Evolutionary conservation across 2,329 filamentous ascomycete genomes (phyloP).

Genomic region (Fusarium chlamydosporum): DNA sequence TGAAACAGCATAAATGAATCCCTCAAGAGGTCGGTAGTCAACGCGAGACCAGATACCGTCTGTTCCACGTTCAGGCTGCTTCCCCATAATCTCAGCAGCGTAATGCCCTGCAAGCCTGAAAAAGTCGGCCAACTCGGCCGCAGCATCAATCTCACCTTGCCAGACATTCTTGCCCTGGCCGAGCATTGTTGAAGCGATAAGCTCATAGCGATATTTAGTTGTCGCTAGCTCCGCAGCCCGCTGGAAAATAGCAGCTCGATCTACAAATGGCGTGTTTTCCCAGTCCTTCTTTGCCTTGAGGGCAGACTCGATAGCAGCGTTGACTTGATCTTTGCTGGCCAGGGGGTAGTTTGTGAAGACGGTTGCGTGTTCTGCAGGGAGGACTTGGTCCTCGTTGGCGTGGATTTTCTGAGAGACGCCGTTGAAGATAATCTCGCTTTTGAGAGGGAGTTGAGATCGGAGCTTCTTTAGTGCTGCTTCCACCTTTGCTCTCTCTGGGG

Average conservation of each 20-base stretch:
- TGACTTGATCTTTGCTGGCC: slow-evolving; percentile 53
- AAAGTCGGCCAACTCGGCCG: slow-evolving; percentile 93
- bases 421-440: slow-evolving; percentile 53
- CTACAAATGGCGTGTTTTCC: slow-evolving; percentile 88
- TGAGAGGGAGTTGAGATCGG: slow-evolving; percentile 51
- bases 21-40: slow-evolving; percentile 92
- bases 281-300: slow-evolving; percentile 84
- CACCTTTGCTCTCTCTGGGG: slow-evolving; percentile 51
- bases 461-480: slow-evolving; percentile 52
- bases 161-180: slow-evolving; percentile 98
- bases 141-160: slow-evolving; percentile 97
- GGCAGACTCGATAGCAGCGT: slow-evolving; percentile 81
- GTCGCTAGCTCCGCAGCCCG: slow-evolving; percentile 93
- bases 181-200: slow-evolving; percentile 95
- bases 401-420: slow-evolving; percentile 49
- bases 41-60: slow-evolving; percentile 70
- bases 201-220: slow-evolving; percentile 93
- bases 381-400: slow-evolving; percentile 51
- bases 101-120: slow-evolving; percentile 94
- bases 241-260: slow-evolving; percentile 92
- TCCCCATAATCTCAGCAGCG: slow-evolving; percentile 66
- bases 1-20: slow-evolving; percentile 93
- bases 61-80: slow-evolving; percentile 54
- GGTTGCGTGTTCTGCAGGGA: slow-evolving; percentile 55
- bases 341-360: slow-evolving; percentile 56